Evolutionary conservation across 192 early-diverging fungal genomes (phyloP), one percentile per base, ranked within the genome.

Genomic region (Entomortierella chlamydospora): DNA sequence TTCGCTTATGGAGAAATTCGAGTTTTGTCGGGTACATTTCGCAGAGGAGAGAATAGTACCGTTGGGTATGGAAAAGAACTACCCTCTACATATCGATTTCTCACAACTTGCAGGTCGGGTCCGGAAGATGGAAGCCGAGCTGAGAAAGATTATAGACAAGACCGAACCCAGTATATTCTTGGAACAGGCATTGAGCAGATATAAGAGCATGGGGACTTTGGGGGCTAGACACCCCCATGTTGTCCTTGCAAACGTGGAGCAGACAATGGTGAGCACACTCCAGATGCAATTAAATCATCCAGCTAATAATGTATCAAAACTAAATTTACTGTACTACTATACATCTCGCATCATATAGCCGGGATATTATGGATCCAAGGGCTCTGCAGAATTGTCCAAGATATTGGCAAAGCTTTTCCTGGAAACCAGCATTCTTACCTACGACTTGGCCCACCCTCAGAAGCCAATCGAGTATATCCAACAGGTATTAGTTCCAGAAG

Each of bases 281-380:
- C 18, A 56, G 10, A 13, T 9, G 39, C 6, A 41, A n/a, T n/a
- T n/a, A n/a, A n/a, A n/a, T n/a, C n/a, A n/a, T n/a, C n/a, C n/a
- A n/a, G n/a, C n/a, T n/a, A n/a, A n/a, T n/a, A n/a, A n/a, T n/a
- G n/a, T n/a, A n/a, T n/a, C n/a, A n/a, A n/a, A n/a, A n/a, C n/a
- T n/a, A n/a, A n/a, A n/a, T n/a, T n/a, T n/a, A n/a, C n/a, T n/a
- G n/a, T n/a, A n/a, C n/a, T n/a, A n/a, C n/a, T n/a, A n/a, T n/a
- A n/a, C n/a, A n/a, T n/a, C n/a, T n/a, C n/a, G n/a, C n/a, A n/a
- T n/a, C n/a, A n/a, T n/a, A n/a, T 53, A 85, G 83, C 85, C 87
- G 20, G 87, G 87, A 12, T 89, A 89, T 41, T 89, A 89, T 73
- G 87, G 87, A 8, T 72, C 86, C 3, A 83, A 83, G 54, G 87